phyloP scores from a whole-genome alignment of 2,329 filamentous ascomycete species.

The Colletotrichum scovillei region DNA sequence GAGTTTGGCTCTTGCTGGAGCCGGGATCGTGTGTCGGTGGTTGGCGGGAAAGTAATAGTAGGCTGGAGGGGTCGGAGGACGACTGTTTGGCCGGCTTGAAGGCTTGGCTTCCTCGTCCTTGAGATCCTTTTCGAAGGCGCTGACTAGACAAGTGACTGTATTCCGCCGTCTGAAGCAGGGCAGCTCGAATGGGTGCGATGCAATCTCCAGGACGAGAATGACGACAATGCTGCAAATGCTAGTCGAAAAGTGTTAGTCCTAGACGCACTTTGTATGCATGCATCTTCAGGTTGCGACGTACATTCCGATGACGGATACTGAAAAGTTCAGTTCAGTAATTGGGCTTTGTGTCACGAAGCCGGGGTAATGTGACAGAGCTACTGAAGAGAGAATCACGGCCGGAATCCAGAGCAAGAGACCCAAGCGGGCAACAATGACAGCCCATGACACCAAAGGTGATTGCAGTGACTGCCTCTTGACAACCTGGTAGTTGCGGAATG shows the following conservation, averaged over 20 bases:
- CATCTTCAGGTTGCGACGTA: conserved; percentile 21
- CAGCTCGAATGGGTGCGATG: conserved; percentile 39
- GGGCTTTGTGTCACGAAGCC: conserved; percentile 39
- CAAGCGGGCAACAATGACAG: conserved; percentile 43
- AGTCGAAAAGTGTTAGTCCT: background rate
- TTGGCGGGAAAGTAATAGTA: conserved; percentile 32
- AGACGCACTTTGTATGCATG: background rate
- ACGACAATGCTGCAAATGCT: conserved; percentile 29
- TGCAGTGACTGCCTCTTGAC: conserved; percentile 39
- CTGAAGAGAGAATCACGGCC: conserved; percentile 39
- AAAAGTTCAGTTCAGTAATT: conserved; percentile 39
- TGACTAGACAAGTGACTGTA: conserved; percentile 25
- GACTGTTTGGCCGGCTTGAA: conserved; percentile 14
- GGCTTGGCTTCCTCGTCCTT: conserved; percentile 28
- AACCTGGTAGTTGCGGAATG: conserved; percentile 39
- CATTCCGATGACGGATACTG: conserved; percentile 41
- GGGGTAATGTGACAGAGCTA: conserved; percentile 39
- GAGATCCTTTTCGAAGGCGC: conserved; percentile 29
- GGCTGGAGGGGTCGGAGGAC: conserved; percentile 20
- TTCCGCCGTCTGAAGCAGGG: conserved; percentile 35
- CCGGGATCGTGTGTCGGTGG: conserved; percentile 25
- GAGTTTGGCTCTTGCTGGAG: conserved; percentile 18
- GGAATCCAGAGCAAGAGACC: conserved; percentile 43
- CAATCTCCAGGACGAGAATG: conserved; percentile 38
- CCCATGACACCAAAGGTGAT: conserved; percentile 45